Conservation (phyloP, 2,329 filamentous ascomycete genomes). For the Ramularia endophylla region DNA sequence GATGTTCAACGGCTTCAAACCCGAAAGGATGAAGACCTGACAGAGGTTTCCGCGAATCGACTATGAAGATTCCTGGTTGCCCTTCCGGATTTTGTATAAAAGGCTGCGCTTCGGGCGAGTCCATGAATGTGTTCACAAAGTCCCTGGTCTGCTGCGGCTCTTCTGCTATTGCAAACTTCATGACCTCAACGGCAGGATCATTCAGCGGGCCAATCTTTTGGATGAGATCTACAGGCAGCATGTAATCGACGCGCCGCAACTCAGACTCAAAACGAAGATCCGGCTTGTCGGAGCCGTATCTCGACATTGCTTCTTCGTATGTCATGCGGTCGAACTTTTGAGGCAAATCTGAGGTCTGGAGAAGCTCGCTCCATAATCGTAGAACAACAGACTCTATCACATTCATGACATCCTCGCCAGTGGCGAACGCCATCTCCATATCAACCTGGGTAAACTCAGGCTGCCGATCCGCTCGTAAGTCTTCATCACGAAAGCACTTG, state of each 20-base stretch:
- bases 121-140: conserved; percentile 67
- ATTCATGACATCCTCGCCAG: conserved; percentile 63
- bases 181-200: conserved; percentile 67
- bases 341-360: conserved; percentile 38
- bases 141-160: conserved; percentile 49
- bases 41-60: conserved; percentile 67
- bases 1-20: conserved; percentile 58
- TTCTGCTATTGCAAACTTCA: conserved; percentile 58
- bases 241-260: conserved; percentile 58
- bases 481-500: conserved; percentile 91
- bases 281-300: conserved; percentile 86
- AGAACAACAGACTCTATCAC: conserved; percentile 50
- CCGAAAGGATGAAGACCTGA: conserved; percentile 73
- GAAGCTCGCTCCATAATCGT: conserved; percentile 49
- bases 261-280: conserved; percentile 70
- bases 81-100: conserved; percentile 67
- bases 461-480: conserved; percentile 83
- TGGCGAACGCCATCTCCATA: conserved; percentile 86
- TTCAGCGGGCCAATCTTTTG: conserved; percentile 66
- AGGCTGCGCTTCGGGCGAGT: conserved; percentile 51
- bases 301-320: conserved; percentile 72
- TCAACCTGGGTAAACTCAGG: conserved; percentile 97
- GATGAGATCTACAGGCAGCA: conserved; percentile 59
- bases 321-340: conserved; percentile 53
- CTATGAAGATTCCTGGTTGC: conserved; percentile 72